Base-by-base conservation (phyloP, 2,329 filamentous ascomycete genomes). In the Neopestalotiopsis rosae region DNA sequence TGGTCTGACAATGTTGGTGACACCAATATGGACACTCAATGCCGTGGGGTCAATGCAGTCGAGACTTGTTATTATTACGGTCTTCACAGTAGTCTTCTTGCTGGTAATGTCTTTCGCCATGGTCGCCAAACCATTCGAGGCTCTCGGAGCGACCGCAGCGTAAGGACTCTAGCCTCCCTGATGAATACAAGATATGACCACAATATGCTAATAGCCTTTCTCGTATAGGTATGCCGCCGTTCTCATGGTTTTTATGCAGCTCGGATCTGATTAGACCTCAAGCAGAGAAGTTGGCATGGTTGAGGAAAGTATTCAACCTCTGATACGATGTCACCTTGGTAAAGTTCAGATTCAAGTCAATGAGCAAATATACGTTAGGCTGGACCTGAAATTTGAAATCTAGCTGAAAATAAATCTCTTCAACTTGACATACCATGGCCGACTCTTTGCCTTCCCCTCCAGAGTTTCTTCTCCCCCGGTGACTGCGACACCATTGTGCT, bases 21-120 rank as follows among this genome's bases (percentile, higher is more conserved):
- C 73, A 1, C 79, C 79, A 0, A 73, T 81, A 7, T 81, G 77
- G 79, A 74, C 78, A 5, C 69, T 81, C 7, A 68, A 75, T 32
- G 68, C 67, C 0, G 40, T 76, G 28, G 49, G 67, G 5, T 56
- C 38, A 17, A 17, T 70, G n/a, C 59, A 61, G 2, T 49, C n/a
- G 7, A 79, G 78, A 64, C 61, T 80, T 7, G 71, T 56, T 1
- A 72, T 78, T 4, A 81, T 80, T 28, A 80, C 79, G 0, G 40
- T 70, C 1, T 81, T 80, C 62, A 69, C 79, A 20, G 63, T 70
- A 9, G 63, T 70, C 6, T 72, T 73, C 40, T 67, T 74, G 2
- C 13, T 71, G 24, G 65, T 72, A 2, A 59, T 74, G 9, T 72
- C 72, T 1, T 74, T 69, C 30, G 68, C 45, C 12, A 71, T 72